phyloP scores from a whole-genome alignment of 192 early-diverging fungal species.

The Linnemannia hyalina region DNA sequence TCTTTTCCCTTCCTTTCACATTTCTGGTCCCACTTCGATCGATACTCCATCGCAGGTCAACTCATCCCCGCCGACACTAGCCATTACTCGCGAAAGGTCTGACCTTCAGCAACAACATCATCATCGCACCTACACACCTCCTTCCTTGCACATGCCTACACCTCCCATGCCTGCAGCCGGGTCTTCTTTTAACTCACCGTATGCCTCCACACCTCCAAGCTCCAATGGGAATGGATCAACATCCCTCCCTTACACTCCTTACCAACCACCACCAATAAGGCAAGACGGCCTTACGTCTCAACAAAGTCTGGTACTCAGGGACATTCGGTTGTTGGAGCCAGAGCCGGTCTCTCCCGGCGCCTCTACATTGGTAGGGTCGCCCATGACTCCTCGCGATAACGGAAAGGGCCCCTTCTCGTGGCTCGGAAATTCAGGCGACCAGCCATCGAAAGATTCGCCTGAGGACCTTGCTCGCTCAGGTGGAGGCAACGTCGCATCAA shows the following conservation, averaged over 20 bases:
- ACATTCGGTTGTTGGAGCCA: conserved; percentile 12
- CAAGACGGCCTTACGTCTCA: conserved; percentile 1
- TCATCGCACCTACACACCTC: background rate
- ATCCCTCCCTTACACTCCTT: background rate
- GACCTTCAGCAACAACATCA: background rate
- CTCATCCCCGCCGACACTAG: background rate
- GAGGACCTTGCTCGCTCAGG: background rate
- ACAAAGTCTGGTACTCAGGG: background rate
- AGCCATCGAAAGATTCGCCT: background rate
- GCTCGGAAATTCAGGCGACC: conserved; percentile 5
- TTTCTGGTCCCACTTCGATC: background rate
- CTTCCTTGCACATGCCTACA: conserved; percentile 1
- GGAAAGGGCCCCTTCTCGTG: conserved; percentile 7
- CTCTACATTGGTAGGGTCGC: conserved; percentile 39
- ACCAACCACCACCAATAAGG: conserved; percentile 29
- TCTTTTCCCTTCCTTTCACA: conserved; percentile 12
- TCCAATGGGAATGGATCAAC: background rate
- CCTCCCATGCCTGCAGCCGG: background rate
- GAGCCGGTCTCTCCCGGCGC: conserved; percentile 24
- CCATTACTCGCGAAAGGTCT: background rate
- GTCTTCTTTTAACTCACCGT: background rate
- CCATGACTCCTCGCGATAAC: conserved; percentile 29
- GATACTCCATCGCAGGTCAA: background rate
- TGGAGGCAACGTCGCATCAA: background rate
- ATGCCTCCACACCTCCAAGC: background rate